Conservation (phyloP, 106 monocot species). For the Amphibolis antarctica region DNA sequence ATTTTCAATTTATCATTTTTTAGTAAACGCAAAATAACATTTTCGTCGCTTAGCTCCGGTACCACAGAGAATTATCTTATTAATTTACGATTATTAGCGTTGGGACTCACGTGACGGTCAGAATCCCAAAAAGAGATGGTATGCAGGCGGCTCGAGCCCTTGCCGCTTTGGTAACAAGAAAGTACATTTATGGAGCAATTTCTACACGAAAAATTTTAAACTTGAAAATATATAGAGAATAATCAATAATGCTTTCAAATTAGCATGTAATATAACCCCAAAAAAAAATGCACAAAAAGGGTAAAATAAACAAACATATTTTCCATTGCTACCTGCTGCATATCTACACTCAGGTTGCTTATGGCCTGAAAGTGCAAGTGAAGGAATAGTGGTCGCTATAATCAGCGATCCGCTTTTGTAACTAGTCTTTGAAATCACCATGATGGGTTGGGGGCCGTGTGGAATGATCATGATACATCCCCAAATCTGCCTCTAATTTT, state of each 20-base stretch:
- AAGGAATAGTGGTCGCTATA: neutral
- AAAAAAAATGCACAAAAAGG: neutral
- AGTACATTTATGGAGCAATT: neutral
- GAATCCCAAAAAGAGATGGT: too few species aligned
- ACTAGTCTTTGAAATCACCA: slow-evolving; percentile 19
- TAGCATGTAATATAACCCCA: too few species aligned
- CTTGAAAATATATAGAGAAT: neutral
- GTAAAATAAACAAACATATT: neutral
- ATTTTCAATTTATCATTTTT: too few species aligned
- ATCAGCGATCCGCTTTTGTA: slow-evolving; percentile 12
- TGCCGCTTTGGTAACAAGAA: too few species aligned
- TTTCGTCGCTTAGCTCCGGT: too few species aligned
- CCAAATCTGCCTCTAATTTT: slow-evolving; percentile 44
- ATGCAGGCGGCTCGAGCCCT: too few species aligned
- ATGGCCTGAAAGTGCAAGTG: neutral
- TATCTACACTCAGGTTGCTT: slow-evolving; percentile 11
- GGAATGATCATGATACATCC: slow-evolving; percentile 20
- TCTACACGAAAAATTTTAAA: neutral
- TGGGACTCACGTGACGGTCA: too few species aligned
- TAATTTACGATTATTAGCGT: too few species aligned
- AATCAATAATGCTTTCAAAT: neutral
- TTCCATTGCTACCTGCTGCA: neutral
- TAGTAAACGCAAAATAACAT: too few species aligned
- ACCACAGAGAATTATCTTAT: too few species aligned
- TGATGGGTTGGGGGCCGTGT: slow-evolving; percentile 12